Percentiles rank a stretch among this genome's conserved stretches.
These are phyloP conservation scores for Nemania bipapillata DNA, from an alignment of 2,329 filamentous ascomycete genomes.

Conservation along the genomic window DNA sequence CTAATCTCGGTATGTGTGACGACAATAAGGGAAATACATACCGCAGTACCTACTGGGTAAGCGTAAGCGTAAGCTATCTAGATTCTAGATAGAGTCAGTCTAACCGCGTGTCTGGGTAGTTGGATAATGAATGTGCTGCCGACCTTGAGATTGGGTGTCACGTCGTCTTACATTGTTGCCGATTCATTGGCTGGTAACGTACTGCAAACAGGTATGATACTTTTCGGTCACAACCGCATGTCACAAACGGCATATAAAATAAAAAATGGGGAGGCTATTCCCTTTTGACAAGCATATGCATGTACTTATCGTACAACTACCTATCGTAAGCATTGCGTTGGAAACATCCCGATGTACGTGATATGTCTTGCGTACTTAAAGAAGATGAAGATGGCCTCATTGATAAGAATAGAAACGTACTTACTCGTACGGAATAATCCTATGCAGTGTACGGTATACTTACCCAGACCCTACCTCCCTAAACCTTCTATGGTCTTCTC, in stretches of 20 bases:
- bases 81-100: not conserved
- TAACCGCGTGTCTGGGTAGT: constrained; percentile 3
- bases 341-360: not conserved
- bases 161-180: not conserved
- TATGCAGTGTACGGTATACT: too few relatives aligned
- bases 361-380: not conserved
- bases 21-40: too few relatives aligned
- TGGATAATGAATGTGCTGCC: not conserved
- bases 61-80: too few relatives aligned
- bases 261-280: not conserved
- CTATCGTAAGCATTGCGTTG: too few relatives aligned
- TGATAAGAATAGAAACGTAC: not conserved
- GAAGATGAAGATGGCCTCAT: too few relatives aligned
- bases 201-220: not conserved
- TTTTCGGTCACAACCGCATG: not conserved
- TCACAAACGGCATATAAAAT: not conserved
- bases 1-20: not conserved
- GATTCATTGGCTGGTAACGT: not conserved
- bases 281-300: not conserved
- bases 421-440: too few relatives aligned
- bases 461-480: too few relatives aligned
- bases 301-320: too few relatives aligned
- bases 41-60: not conserved
- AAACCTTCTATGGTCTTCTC: constrained; percentile 1
- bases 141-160: not conserved